Base-by-base conservation (phyloP, 306 rosid genomes). In the Biancaea sappan region DNA sequence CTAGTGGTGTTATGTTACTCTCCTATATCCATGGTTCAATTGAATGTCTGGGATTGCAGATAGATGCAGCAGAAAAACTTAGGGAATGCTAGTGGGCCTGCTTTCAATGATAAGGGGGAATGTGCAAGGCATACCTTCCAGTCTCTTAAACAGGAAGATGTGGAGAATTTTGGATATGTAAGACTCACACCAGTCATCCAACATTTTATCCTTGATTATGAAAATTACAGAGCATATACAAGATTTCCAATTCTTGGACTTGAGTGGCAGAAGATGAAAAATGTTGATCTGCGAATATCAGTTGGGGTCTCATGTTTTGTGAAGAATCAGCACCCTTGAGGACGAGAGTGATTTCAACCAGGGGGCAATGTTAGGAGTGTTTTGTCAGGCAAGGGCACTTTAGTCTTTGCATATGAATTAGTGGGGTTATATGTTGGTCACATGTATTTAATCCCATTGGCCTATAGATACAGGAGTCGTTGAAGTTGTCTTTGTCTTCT, bases 201-300 rank as follows among this genome's bases (percentile, higher is more conserved):
- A 80, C 94, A 89, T 83, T 89, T 89, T 48, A 89, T 89, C 56
- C 81, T 72, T 51, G 94, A 89, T 68, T 89, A 86, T 61, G 88
- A 86, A 75, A 89, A 74, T 74, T 86, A 89, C 77, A 89, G 86
- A 46, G 84, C 88, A 70, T 89, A 89, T 71, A 89, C 94, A 76
- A 94, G 97, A 72, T 91, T 91, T 83, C 97, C 94, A 26, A 77
- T 89, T 81, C 97, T 91, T 70, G 92, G 94, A 43, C 81, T 91
- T 72, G 97, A 91, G 88, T 91, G 97, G 92, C 97, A 91, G 84
- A 91, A 91, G 75, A 89, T 91, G 92, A 94, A 91, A 85, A 91
- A 91, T 79, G 94, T 94, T 79, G 94, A 91, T 79, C 82, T 91
- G 61, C 84, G 94, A 25, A 67, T 67, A 74, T 82, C 89, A 35